These are phyloP conservation scores for Eimeria sp. DNA, from an alignment of 169 alveolate genomes.

Conservation along the genomic window DNA sequence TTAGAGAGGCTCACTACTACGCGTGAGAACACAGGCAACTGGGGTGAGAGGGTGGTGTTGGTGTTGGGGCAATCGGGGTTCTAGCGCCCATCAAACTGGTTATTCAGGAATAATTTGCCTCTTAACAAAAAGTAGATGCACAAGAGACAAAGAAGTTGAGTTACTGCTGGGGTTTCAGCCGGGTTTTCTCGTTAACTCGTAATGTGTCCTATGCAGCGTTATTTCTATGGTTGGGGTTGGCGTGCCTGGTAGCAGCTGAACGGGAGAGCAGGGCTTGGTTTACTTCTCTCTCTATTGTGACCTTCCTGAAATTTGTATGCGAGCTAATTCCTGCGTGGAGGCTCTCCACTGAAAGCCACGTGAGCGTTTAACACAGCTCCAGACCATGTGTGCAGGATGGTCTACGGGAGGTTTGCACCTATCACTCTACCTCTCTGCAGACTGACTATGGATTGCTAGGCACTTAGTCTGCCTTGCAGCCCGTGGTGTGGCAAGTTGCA, in stretches of 20 bases:
- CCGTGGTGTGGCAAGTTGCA: too few relatives aligned
- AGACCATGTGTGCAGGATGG: neutral
- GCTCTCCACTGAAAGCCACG: too few relatives aligned
- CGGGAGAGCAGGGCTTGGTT: too few relatives aligned
- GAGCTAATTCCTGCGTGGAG: too few relatives aligned
- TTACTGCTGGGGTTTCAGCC: neutral
- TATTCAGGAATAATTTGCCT: neutral
- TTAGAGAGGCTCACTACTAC: neutral
- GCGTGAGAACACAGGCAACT: neutral
- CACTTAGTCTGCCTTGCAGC: too few relatives aligned
- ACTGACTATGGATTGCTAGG: too few relatives aligned
- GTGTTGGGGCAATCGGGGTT: neutral
- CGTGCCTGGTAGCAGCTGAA: too few relatives aligned
- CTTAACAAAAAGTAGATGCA: neutral
- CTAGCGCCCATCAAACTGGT: neutral
- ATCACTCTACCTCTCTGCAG: too few relatives aligned
- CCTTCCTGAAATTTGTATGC: too few relatives aligned
- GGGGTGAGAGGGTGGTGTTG: constrained; percentile 8
- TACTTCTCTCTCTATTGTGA: too few relatives aligned
- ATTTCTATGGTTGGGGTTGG: too few relatives aligned
- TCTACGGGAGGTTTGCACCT: neutral
- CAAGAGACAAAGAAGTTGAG: neutral
- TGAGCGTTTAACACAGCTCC: too few relatives aligned
- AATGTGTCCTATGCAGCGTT: neutral
- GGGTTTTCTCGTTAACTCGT: neutral